A percentile compares a stretch with the other conserved stretches of the same genome.
Evolutionary conservation across 73 alveolate species (phyloP).

Genomic region (Stentor coeruleus): DNA sequence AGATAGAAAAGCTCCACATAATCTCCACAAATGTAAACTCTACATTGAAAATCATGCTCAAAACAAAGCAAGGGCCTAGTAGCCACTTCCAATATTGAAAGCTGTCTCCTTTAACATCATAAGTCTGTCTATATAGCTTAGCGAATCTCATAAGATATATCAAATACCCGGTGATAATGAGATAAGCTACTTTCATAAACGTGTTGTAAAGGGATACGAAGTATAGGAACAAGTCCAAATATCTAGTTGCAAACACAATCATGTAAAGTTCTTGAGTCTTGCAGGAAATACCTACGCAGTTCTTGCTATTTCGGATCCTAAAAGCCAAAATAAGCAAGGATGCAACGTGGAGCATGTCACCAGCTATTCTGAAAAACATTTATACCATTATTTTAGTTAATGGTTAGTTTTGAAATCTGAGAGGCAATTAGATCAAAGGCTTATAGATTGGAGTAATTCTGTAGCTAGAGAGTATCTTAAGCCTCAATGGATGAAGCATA

Average conservation of each 20-base stretch:
- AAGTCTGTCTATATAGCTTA: slow-evolving; percentile 74
- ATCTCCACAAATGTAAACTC: slow-evolving; percentile 71
- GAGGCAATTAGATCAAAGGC: too few relatives aligned
- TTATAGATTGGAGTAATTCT: too few relatives aligned
- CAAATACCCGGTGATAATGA: slow-evolving; percentile 61
- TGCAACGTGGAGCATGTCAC: slow-evolving; percentile 78
- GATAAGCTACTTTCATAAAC: slow-evolving; percentile 74
- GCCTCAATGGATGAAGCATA: too few relatives aligned
- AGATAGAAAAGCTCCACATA: slow-evolving; percentile 78
- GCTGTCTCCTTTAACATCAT: slow-evolving; percentile 74
- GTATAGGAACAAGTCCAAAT: slow-evolving; percentile 78
- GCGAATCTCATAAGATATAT: slow-evolving; percentile 71
- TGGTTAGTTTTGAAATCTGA: too few relatives aligned
- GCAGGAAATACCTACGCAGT: slow-evolving; percentile 78
- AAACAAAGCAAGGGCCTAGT: slow-evolving; percentile 71
- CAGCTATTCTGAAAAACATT: slow-evolving; percentile 72
- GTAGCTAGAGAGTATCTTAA: too few relatives aligned
- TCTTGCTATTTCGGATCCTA: slow-evolving; percentile 70
- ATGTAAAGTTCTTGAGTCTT: slow-evolving; percentile 88
- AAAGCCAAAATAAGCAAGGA: slow-evolving; percentile 74
- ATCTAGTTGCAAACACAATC: slow-evolving; percentile 74
- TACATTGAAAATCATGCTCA: slow-evolving; percentile 67
- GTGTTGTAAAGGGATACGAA: slow-evolving; percentile 85
- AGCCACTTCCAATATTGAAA: slow-evolving; percentile 77
- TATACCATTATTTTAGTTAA: slow-evolving; percentile 41